Base-by-base conservation (phyloP, 441 rosid species). In the Gossypium schwendimanii region DNA sequence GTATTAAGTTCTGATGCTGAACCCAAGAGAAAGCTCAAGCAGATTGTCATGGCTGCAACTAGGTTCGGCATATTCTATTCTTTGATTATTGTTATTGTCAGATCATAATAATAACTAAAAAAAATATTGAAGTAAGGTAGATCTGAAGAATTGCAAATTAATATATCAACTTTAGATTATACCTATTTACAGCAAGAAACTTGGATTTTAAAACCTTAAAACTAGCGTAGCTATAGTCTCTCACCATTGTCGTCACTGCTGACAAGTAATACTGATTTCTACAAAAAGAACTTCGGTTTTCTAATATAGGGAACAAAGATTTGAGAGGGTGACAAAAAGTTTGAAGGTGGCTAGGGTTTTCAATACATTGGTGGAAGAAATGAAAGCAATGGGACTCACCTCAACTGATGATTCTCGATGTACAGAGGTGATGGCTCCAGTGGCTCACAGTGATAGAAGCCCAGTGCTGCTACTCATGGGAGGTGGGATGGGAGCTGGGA, bases 401-500 rank as follows among this genome's bases (percentile, higher is more conserved):
- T 70, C 92, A 0, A 77, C 18, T 21, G 97, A 92, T 81, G 98
- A 94, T 79, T 92, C 92, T 0, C 85, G 73, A 66, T 94, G 98
- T 79, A 94, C 97, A 12, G 97, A 94, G 73, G 96, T 94, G 59
- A 90, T 94, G 99, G 97, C 97, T 73, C 99, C 99, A 1, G 92
- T 94, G 71, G 97, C 97, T 45, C 97, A 87, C 78, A 75, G 91
- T 23, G 87, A 94, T 74, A 78, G 99, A 72, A 94, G 98, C 77
- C 99, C 98, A 0, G 97, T 94, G 74, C 88, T 94, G 69, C 94
- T 92, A 31, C 79, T 94, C 76, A 92, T 94, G 97, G 98, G 97
- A 1, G 98, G 97, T 45, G 98, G 98, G 12, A 94, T 94, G 97
- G 98, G 98, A 75, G 98, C 98, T 24, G 98, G 98, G 33, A 94